Percentiles rank a stretch among this genome's conserved stretches.
Conservation (phyloP, 176 grass and related monocot genomes). For the Triticum turgidum region DNA sequence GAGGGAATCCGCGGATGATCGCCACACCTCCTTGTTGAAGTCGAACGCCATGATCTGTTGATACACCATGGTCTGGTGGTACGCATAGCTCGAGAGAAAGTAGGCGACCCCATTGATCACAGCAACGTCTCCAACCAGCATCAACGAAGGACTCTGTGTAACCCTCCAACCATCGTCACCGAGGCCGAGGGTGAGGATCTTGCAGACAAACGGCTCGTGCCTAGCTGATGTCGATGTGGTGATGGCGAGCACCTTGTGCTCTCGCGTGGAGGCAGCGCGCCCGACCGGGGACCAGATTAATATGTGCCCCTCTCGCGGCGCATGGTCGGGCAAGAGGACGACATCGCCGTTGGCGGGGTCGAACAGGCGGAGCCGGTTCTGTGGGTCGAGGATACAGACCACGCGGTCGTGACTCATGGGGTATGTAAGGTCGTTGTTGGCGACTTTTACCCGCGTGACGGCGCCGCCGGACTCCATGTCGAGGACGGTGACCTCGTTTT, state of each 20-base stretch:
- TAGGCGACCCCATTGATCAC: not conserved
- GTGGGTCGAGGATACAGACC: not conserved
- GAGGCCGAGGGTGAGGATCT: not conserved
- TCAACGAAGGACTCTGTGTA: not conserved
- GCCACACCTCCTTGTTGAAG: not conserved
- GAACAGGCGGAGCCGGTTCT: not conserved
- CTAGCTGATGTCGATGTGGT: no score
- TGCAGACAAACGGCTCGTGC: not conserved
- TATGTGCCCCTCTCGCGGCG: not conserved
- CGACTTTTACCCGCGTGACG: not conserved
- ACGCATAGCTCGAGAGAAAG: no score
- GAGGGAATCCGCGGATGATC: fast-evolving
- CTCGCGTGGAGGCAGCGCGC: not conserved
- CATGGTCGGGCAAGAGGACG: not conserved
- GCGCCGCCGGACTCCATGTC: not conserved
- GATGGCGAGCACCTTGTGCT: not conserved
- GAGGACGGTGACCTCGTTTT: not conserved
- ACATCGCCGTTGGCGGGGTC: not conserved
- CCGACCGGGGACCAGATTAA: not conserved
- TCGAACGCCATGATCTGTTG: not conserved
- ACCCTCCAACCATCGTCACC: not conserved
- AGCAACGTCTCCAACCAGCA: fast-evolving
- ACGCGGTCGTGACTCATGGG: not conserved
- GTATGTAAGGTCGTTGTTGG: not conserved
- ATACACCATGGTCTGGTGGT: no score